phyloP scores from a whole-genome alignment of 441 rosid genomes.

The Erodium texanum region DNA sequence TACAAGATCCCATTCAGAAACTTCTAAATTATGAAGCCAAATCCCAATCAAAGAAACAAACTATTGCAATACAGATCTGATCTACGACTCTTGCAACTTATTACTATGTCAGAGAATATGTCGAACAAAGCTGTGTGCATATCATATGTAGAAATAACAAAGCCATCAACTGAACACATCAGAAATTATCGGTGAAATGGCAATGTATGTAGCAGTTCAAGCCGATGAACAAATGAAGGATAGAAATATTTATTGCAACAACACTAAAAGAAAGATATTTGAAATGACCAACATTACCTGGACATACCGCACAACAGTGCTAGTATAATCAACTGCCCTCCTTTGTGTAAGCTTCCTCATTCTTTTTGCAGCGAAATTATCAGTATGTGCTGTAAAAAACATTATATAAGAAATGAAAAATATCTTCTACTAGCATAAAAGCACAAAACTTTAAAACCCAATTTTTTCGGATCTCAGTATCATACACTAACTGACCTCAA shows the following conservation, averaged over 20 bases:
- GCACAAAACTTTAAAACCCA: conserved; percentile 10
- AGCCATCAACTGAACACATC: conserved; percentile 2
- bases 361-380: conserved; percentile 68
- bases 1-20: background rate
- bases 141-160: background rate
- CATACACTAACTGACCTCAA: background rate
- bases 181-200: background rate
- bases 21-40: background rate
- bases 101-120: background rate
- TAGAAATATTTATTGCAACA: background rate
- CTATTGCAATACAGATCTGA: background rate
- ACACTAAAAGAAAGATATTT: conserved; percentile 1
- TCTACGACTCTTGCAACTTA: background rate
- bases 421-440: background rate
- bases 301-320: conserved; percentile 77
- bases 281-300: conserved; percentile 40
- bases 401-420: background rate
- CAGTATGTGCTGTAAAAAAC: conserved; percentile 44
- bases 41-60: background rate
- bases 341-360: conserved; percentile 92
- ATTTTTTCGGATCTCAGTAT: background rate
- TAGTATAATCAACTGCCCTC: conserved; percentile 93
- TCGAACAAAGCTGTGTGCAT: background rate
- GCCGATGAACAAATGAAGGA: background rate
- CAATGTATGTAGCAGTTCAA: background rate